Evolutionary conservation across 108 stramenopile genomes (phyloP).

Genomic region (Schizochytrium sp.): DNA sequence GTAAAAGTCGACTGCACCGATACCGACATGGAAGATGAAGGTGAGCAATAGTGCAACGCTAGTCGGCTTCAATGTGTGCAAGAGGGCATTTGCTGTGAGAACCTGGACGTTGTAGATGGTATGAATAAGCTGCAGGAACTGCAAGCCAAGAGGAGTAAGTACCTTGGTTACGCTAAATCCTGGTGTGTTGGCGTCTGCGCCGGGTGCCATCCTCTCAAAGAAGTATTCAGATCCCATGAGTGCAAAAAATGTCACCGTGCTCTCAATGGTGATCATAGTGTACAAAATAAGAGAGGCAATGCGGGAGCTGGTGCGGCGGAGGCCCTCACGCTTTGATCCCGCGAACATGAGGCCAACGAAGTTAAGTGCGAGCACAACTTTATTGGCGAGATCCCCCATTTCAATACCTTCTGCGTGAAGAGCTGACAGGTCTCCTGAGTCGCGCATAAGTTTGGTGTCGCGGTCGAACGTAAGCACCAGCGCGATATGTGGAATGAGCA

Average conservation of each 20-base stretch:
- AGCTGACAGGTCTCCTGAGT: neutral
- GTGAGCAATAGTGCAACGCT: neutral
- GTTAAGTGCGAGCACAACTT: neutral
- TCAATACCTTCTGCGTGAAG: neutral
- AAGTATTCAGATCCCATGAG: conserved; percentile 13
- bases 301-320: neutral
- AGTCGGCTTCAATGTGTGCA: conserved; percentile 5
- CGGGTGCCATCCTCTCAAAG: neutral
- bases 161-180: conserved; percentile 5
- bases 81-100: neutral
- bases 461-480: neutral
- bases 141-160: neutral
- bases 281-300: neutral
- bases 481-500: conserved; percentile 1
- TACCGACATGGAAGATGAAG: neutral
- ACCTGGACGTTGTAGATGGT: neutral
- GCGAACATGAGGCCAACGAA: conserved; percentile 14
- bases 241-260: neutral
- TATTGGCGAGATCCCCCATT: neutral
- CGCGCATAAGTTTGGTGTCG: neutral
- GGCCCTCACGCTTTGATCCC: conserved; percentile 10
- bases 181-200: neutral
- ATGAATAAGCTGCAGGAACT: neutral
- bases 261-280: neutral
- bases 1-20: neutral